Evolutionary conservation across 768 basidiomycete species (phyloP).

Genomic region (Holtermannia corniformis): DNA sequence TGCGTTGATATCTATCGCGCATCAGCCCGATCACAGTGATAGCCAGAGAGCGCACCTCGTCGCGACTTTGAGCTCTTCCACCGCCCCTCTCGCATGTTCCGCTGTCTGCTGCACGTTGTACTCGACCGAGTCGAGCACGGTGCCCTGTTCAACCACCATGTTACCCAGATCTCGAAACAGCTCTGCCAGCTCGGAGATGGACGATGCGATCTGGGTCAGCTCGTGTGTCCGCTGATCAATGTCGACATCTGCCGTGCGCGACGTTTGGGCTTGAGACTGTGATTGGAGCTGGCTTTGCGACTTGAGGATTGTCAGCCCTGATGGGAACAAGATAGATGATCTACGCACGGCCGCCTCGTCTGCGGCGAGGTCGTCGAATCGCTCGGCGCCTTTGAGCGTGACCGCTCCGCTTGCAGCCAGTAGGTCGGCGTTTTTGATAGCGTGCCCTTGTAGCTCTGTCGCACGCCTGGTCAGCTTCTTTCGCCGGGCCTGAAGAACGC

Average conservation of each 20-base stretch:
- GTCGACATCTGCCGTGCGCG: conserved; percentile 40
- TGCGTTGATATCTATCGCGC: conserved; percentile 70
- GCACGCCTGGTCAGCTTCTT: not conserved
- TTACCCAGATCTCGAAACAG: conserved; percentile 90
- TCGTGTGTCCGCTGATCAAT: conserved; percentile 55
- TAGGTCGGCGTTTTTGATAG: conserved; percentile 92
- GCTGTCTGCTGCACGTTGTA: conserved; percentile 94
- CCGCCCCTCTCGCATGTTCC: conserved; percentile 69
- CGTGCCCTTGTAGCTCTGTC: conserved; percentile 88
- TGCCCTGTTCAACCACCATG: conserved; percentile 96
- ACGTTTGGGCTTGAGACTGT: conserved; percentile 37
- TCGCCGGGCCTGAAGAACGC: conserved; percentile 1
- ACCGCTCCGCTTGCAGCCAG: conserved; percentile 77
- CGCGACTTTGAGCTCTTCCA: conserved; percentile 70
- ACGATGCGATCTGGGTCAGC: conserved; percentile 79
- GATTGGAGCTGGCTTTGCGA: conserved; percentile 24
- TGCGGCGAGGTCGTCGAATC: conserved; percentile 75
- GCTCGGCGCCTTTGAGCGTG: conserved; percentile 69
- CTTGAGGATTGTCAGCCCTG: conserved; percentile 2
- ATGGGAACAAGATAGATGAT: not conserved
- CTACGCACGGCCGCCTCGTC: conserved; percentile 73
- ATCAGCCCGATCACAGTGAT: conserved; percentile 12
- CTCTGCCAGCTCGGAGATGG: conserved; percentile 82
- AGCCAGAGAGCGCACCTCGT: conserved; percentile 71
- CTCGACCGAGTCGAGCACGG: conserved; percentile 88